Conservation (phyloP, 306 rosid species). For the Fragaria nilgerrensis region DNA sequence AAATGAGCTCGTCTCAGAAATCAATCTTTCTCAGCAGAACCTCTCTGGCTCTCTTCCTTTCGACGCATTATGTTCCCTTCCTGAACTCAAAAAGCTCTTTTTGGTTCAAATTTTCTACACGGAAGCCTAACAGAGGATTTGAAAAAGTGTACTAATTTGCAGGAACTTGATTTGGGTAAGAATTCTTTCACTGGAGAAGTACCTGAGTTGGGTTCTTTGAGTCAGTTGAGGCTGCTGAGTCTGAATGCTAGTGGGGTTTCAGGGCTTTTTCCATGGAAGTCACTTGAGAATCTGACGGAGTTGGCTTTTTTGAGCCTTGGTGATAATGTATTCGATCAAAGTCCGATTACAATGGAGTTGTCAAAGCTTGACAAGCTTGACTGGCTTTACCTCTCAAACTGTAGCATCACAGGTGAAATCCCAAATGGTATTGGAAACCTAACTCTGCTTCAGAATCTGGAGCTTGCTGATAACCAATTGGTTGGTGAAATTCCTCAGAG, state of each 20-base stretch:
- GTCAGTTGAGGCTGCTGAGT: constrained; percentile 43
- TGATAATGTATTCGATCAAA: constrained; percentile 45
- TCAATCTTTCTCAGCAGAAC: constrained; percentile 45
- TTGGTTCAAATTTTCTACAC: constrained; percentile 43
- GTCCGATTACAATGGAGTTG: constrained; percentile 55
- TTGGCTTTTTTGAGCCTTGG: constrained; percentile 73
- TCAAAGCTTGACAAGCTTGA: constrained; percentile 56
- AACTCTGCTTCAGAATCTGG: constrained; percentile 54
- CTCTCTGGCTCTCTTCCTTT: constrained; percentile 62
- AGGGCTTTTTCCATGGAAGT: constrained; percentile 83
- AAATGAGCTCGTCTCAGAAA: constrained; percentile 51
- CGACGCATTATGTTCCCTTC: constrained; percentile 57
- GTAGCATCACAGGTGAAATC: constrained; percentile 56
- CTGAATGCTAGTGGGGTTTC: constrained; percentile 60
- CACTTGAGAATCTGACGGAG: constrained; percentile 54
- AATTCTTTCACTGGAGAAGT: constrained; percentile 59
- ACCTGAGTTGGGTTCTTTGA: constrained; percentile 62
- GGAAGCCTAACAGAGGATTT: constrained; percentile 49
- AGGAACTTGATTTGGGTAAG: constrained; percentile 58
- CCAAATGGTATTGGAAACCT: constrained; percentile 71
- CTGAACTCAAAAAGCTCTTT: constrained; percentile 42
- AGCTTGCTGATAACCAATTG: constrained; percentile 57
- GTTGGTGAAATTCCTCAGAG: constrained; percentile 64
- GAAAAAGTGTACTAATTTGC: constrained; percentile 58
- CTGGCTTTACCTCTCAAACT: constrained; percentile 78